Evolutionary conservation across 176 grass and related monocot species (phyloP).

Genomic region (Pharus latifolius): DNA sequence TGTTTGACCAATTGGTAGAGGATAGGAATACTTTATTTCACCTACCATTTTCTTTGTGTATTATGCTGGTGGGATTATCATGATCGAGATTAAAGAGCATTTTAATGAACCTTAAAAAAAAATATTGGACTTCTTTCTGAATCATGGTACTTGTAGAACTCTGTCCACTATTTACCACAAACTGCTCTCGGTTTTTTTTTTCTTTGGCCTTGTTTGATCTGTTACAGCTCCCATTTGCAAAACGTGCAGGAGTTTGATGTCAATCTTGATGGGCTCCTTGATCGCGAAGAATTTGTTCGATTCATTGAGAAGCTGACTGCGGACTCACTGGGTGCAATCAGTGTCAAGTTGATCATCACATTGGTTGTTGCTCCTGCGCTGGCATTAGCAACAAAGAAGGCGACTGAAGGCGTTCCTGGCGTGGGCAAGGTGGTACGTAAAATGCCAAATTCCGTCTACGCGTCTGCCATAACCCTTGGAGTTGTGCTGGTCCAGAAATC

Average conservation of each 20-base stretch:
- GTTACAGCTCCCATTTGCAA: not conserved
- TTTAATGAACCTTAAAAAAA: too few species aligned
- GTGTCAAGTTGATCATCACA: conserved; percentile 61
- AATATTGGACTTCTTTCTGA: too few species aligned
- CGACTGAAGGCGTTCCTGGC: conserved; percentile 76
- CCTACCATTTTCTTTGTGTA: too few species aligned
- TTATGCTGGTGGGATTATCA: too few species aligned
- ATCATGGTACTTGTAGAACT: too few species aligned
- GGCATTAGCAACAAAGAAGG: conserved; percentile 74
- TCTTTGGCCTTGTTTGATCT: not conserved
- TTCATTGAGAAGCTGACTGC: conserved; percentile 82
- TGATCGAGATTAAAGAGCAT: too few species aligned
- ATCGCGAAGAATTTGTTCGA: conserved; percentile 84
- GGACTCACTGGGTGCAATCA: conserved; percentile 60
- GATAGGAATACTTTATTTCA: too few species aligned
- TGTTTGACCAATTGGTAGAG: too few species aligned
- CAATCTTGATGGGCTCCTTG: conserved; percentile 66
- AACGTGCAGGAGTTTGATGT: conserved; percentile 58
- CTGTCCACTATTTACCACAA: not conserved
- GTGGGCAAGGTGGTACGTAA: conserved; percentile 70
- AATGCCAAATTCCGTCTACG: conserved; percentile 74
- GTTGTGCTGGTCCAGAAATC: conserved; percentile 65
- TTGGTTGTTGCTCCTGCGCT: conserved; percentile 53
- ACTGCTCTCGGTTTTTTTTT: not conserved
- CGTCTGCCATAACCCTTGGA: conserved; percentile 59